Evolutionary conservation across 768 basidiomycete genomes (phyloP).

Genomic region (Dacryopinax spathularia): DNA sequence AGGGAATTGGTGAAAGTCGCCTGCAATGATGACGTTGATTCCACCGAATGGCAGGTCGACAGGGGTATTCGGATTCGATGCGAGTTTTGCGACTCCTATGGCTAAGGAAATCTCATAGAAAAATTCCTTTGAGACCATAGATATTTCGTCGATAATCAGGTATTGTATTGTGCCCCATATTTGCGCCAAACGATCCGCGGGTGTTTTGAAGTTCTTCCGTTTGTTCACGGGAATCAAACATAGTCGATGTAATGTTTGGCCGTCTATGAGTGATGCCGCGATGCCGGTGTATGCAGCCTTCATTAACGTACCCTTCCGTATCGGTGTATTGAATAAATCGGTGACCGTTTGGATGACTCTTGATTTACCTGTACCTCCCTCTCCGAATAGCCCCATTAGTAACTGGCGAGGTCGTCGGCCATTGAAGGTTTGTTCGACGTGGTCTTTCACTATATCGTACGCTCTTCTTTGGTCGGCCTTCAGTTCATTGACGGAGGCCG

Average conservation of each 20-base stretch:
- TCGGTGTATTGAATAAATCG: constrained; percentile 20
- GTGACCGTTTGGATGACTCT: constrained; percentile 28
- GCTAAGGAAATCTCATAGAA: too few relatives aligned
- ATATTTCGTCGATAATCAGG: constrained; percentile 30
- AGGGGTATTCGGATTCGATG: neutral
- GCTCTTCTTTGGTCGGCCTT: constrained; percentile 27
- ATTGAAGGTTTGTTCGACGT: constrained; percentile 16
- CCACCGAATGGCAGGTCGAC: constrained; percentile 11
- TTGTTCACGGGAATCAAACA: too few relatives aligned
- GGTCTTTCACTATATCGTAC: constrained; percentile 26
- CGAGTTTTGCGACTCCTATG: constrained; percentile 14
- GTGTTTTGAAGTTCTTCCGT: too few relatives aligned
- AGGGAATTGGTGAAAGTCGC: constrained; percentile 36
- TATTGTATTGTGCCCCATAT: too few relatives aligned
- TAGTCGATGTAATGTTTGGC: constrained; percentile 25
- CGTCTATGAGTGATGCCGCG: constrained; percentile 29
- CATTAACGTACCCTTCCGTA: constrained; percentile 12
- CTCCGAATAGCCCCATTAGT: constrained; percentile 28
- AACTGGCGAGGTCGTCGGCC: constrained; percentile 20
- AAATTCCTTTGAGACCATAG: constrained; percentile 21
- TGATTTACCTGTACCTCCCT: constrained; percentile 35
- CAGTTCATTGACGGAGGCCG: constrained; percentile 11
- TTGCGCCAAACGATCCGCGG: too few relatives aligned
- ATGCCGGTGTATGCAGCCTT: constrained; percentile 31
- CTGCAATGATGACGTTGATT: constrained; percentile 30